These are phyloP conservation scores for Thelephora ganbajun DNA, from an alignment of 768 basidiomycete species.

Conservation along the genomic window DNA sequence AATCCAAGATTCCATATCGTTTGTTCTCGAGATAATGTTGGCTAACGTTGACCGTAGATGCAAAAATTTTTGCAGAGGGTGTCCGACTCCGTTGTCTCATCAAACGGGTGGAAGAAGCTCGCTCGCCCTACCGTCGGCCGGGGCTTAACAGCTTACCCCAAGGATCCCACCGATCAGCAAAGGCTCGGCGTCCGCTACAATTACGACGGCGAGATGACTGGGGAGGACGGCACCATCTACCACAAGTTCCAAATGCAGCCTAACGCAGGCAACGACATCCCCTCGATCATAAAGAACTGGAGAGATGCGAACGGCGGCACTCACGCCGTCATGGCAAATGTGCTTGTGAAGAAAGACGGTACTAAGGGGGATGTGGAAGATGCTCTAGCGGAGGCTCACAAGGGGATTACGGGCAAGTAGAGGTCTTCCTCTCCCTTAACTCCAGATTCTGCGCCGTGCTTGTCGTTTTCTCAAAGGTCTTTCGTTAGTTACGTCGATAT, in stretches of 20 bases:
- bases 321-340: not conserved
- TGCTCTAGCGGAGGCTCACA: not conserved
- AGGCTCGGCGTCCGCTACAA: not conserved
- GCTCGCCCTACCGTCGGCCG: too few species aligned
- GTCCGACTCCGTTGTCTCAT: too few species aligned
- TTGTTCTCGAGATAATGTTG: too few species aligned
- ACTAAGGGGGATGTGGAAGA: not conserved
- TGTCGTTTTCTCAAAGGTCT: slow-evolving; percentile 1
- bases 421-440: slow-evolving; percentile 3
- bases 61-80: too few species aligned
- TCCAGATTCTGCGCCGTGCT: slow-evolving; percentile 3
- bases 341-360: not conserved
- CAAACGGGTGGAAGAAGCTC: too few species aligned
- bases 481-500: slow-evolving; percentile 3
- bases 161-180: too few species aligned
- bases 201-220: not conserved
- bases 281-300: not conserved
- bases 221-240: not conserved
- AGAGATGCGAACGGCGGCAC: not conserved
- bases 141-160: too few species aligned
- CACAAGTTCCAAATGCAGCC: not conserved
- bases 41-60: too few species aligned
- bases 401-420: not conserved
- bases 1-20: too few species aligned
- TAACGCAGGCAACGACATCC: not conserved